Percentiles rank a stretch among this genome's conserved stretches.
Conservation (phyloP, 1,139 yeast genomes). For the Nakaseomyces glabratus region DNA sequence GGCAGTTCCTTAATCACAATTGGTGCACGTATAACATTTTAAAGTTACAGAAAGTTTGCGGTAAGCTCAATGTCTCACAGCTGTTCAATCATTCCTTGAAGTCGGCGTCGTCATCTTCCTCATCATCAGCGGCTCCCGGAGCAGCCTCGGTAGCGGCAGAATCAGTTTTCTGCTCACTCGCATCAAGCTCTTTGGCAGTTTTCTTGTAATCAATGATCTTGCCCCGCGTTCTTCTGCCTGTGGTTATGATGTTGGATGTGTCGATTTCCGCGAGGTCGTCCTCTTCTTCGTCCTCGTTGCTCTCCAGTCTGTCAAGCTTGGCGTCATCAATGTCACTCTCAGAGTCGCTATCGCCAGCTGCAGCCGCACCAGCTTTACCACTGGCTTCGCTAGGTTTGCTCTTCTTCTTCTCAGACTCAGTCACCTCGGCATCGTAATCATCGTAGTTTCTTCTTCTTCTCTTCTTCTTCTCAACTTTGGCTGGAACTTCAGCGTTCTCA, state of each 20-base stretch:
- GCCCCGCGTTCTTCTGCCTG: constrained; percentile 88
- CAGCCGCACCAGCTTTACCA: constrained; percentile 37
- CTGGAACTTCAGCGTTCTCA: constrained; percentile 8
- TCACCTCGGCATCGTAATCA: constrained; percentile 39
- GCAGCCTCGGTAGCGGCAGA: too few relatives aligned
- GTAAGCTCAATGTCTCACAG: background rate
- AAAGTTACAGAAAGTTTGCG: background rate
- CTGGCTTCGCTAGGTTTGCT: constrained; percentile 37
- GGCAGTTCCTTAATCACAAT: too few relatives aligned
- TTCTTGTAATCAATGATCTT: constrained; percentile 78
- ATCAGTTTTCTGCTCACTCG: constrained; percentile 34
- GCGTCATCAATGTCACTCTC: constrained; percentile 54
- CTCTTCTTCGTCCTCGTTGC: constrained; percentile 56
- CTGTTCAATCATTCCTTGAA: constrained; percentile 15
- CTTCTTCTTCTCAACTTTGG: constrained; percentile 22
- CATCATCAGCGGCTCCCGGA: constrained; percentile 34
- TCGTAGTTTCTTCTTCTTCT: constrained; percentile 46
- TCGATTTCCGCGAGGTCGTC: constrained; percentile 82
- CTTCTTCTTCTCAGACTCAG: constrained; percentile 35
- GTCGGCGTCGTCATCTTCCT: constrained; percentile 24
- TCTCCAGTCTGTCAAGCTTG: constrained; percentile 35
- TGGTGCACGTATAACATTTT: constrained; percentile 3
- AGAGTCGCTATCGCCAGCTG: constrained; percentile 38
- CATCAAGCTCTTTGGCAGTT: constrained; percentile 68
- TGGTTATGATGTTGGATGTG: constrained; percentile 67